A percentile compares a stretch with the other conserved stretches of the same genome.
phyloP scores from a whole-genome alignment of 495 filamentous ascomycete genomes.

The Neohortaea acidophila region DNA sequence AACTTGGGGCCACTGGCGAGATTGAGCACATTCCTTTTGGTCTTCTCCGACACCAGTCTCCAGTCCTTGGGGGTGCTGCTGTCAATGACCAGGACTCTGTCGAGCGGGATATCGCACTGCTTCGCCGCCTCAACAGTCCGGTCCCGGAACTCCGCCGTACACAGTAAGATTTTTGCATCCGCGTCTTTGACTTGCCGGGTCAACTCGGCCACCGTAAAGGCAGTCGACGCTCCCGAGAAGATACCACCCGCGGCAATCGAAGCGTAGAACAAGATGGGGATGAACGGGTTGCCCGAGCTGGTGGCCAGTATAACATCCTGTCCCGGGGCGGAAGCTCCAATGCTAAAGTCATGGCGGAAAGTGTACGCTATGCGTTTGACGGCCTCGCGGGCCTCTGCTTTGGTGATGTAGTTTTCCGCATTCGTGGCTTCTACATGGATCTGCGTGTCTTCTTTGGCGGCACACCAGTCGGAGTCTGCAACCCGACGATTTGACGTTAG shows the following conservation, averaged over 20 bases:
- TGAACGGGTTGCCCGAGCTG: conserved; percentile 4
- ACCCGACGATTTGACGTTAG: no score
- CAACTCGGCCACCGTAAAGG: conserved; percentile 50
- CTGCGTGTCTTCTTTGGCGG: conserved; percentile 22
- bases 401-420: conserved; percentile 32
- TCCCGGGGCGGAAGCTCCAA: conserved; percentile 31
- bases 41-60: conserved; percentile 21
- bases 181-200: conserved; percentile 58
- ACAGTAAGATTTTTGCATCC: conserved; percentile 42
- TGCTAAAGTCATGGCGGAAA: conserved; percentile 32
- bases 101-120: conserved; percentile 8
- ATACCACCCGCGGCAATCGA: conserved; percentile 41
- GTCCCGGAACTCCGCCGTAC: conserved; percentile 17
- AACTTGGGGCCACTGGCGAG: conserved; percentile 13
- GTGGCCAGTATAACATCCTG: conserved; percentile 36
- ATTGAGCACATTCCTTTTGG: background rate
- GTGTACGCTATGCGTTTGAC: conserved; percentile 32
- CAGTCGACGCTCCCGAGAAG: conserved; percentile 64
- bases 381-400: conserved; percentile 28
- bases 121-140: conserved; percentile 22
- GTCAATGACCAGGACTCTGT: conserved; percentile 16
- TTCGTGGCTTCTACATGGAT: conserved; percentile 33
- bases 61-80: conserved; percentile 8
- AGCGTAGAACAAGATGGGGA: background rate
- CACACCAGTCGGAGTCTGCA: conserved; percentile 1